Base-by-base conservation (phyloP, 768 basidiomycete species). In the Naganishia friedmannii region DNA sequence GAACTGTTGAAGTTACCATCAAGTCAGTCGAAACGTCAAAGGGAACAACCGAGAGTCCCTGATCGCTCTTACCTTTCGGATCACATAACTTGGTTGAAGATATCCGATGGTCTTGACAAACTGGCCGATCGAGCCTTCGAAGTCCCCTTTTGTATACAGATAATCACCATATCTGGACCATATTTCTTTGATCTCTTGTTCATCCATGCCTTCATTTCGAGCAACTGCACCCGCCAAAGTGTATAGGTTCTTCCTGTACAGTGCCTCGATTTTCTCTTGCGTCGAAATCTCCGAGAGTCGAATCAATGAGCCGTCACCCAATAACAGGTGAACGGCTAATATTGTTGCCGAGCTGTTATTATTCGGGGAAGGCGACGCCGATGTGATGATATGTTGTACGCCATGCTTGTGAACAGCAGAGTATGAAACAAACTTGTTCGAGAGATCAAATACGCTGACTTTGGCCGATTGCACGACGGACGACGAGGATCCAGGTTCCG, bases 31-130 rank as follows among this genome's bases (percentile, higher is more conserved):
- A 23, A 29, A 66, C 13, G 34, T 12, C 39, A 37, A 53, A 15
- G 53, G 17, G 2, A 29, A 51, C 13, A 17, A 31, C 23, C 63
- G 32, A 7, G 34, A 45, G 6, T 53, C 28, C 53, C 3, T 26
- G 63, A 23, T 28, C 9, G 10, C 48, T 80, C 77, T 66, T 76
- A 93, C 95, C 86, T 97, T 99, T 74, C 96, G 88, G 63, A 98
- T 93, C 39, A 98, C 93, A 81, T 97, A 96, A 77, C 93, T 96
- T 0, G 94, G 92, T 72, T 93, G 91, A 0, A 96, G 83, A 56
- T 88, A 84, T 0, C 95, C 92, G 23, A 98, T 89, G 0, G 96
- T 98, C 77, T 90, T 86, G 32, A 96, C 83, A 78, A 90, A 98
- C 77, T 96, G 93, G 42, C 87, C 86, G 91, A 97, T 95, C 0